Conservation (phyloP, 139 green algal species). For the Coccomyxa sp. region DNA sequence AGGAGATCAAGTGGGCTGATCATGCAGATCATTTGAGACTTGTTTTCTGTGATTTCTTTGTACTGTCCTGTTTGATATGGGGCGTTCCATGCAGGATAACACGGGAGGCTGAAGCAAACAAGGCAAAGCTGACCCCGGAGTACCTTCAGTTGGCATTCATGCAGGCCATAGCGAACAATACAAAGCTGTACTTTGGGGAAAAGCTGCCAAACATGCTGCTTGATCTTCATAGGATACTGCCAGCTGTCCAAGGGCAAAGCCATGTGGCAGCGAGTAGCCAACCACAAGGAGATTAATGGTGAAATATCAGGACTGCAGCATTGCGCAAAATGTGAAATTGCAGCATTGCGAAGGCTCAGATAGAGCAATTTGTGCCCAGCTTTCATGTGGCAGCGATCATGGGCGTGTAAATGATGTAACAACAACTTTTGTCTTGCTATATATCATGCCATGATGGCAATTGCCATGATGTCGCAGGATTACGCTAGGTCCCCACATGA, state of each 20-base stretch:
- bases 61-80: background rate
- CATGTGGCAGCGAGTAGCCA: no score
- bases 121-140: conserved; percentile 36
- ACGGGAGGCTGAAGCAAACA: conserved; percentile 34
- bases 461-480: no score
- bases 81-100: conserved; percentile 28
- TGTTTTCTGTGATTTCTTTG: background rate
- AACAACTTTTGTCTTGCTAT: no score
- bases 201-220: conserved; percentile 26
- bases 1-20: background rate
- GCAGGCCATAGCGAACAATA: conserved; percentile 43
- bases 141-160: conserved; percentile 49
- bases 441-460: no score
- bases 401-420: no score
- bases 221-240: background rate
- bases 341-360: no score
- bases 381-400: no score
- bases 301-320: no score
- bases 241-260: background rate
- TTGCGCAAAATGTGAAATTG: no score
- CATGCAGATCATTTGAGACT: background rate
- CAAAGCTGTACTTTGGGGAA: conserved; percentile 53
- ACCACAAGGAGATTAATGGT: no score
- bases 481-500: no score
- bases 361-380: no score